These are phyloP conservation scores for Seiridium cupressi DNA, from an alignment of 2,329 filamentous ascomycete genomes.

Conservation along the genomic window DNA sequence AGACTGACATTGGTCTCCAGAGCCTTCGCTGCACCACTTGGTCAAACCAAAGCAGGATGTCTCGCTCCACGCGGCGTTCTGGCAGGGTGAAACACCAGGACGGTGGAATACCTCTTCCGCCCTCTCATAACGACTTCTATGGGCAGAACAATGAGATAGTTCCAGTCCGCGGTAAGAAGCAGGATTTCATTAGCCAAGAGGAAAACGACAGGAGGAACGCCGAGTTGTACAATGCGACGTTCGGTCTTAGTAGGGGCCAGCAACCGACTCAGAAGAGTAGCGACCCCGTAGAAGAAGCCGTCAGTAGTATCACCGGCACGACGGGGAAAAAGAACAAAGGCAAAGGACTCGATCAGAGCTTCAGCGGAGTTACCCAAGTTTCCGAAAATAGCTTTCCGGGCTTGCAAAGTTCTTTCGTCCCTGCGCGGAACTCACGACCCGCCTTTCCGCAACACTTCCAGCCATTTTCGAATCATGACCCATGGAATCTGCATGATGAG, in stretches of 20 bases:
- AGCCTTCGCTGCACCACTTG: not conserved
- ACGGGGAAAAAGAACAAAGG: not conserved
- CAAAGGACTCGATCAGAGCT: too few relatives aligned
- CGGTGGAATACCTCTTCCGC: slow-evolving; percentile 17
- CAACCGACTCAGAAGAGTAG: not conserved
- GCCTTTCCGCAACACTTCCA: too few relatives aligned
- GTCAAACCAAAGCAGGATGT: not conserved
- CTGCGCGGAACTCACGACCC: too few relatives aligned
- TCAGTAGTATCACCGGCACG: not conserved
- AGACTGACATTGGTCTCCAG: not conserved
- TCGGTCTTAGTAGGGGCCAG: slow-evolving; percentile 6
- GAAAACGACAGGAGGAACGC: slow-evolving; percentile 18
- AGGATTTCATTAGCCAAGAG: slow-evolving; percentile 17
- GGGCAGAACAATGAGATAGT: slow-evolving; percentile 25
- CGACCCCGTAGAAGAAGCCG: not conserved
- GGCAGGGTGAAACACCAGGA: not conserved
- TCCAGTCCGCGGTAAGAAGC: not conserved
- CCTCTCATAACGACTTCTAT: slow-evolving; percentile 26
- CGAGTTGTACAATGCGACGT: slow-evolving; percentile 6
- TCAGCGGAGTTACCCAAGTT: too few relatives aligned
- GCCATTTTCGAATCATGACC: not conserved
- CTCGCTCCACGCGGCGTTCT: not conserved
- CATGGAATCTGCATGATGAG: slow-evolving; percentile 1
- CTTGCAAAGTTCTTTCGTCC: too few relatives aligned
- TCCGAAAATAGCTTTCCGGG: not conserved